Evolutionary conservation across 2,329 filamentous ascomycete species (phyloP).

Genomic region (Xylaria sp.): DNA sequence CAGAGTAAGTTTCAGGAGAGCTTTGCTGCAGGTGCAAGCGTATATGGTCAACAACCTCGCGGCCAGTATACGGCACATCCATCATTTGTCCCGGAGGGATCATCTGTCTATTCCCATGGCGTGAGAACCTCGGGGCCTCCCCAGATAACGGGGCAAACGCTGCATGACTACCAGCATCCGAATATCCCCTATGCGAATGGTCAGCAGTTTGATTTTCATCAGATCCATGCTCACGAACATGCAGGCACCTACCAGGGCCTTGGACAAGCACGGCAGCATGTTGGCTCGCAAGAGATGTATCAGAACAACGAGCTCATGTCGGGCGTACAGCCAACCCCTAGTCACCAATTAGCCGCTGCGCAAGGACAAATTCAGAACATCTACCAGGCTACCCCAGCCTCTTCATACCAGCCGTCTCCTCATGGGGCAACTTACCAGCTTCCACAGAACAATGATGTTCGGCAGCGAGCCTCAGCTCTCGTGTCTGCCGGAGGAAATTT

Average conservation of each 20-base stretch:
- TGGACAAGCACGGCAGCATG: constrained; percentile 11
- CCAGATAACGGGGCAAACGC: not conserved
- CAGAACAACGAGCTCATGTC: constrained; percentile 1
- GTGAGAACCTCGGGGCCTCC: constrained; percentile 6
- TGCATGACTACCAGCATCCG: constrained; percentile 9
- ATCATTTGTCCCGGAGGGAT: constrained; percentile 6
- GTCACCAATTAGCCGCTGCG: not conserved
- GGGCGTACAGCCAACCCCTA: too few relatives aligned
- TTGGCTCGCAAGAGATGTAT: constrained; percentile 11
- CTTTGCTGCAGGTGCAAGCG: constrained; percentile 3
- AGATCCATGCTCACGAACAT: constrained; percentile 4
- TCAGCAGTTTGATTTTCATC: constrained; percentile 10
- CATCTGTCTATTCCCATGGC: constrained; percentile 7
- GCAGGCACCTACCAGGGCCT: constrained; percentile 9
- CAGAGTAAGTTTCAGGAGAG: constrained; percentile 8
- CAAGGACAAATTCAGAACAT: constrained; percentile 4
- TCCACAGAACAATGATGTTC: constrained; percentile 3
- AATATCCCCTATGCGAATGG: constrained; percentile 10
- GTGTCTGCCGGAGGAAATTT: too few relatives aligned
- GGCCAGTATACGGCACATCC: constrained; percentile 6
- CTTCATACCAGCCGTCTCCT: constrained; percentile 10
- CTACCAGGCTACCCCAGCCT: constrained; percentile 10
- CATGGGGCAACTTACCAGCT: constrained; percentile 9
- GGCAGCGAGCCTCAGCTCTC: constrained; percentile 9
- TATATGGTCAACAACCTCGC: constrained; percentile 11